A percentile compares a stretch with the other conserved stretches of the same genome.
These are phyloP conservation scores for Aspergillus novofumigatus DNA, from an alignment of 2,329 filamentous ascomycete genomes.

Conservation along the genomic window DNA sequence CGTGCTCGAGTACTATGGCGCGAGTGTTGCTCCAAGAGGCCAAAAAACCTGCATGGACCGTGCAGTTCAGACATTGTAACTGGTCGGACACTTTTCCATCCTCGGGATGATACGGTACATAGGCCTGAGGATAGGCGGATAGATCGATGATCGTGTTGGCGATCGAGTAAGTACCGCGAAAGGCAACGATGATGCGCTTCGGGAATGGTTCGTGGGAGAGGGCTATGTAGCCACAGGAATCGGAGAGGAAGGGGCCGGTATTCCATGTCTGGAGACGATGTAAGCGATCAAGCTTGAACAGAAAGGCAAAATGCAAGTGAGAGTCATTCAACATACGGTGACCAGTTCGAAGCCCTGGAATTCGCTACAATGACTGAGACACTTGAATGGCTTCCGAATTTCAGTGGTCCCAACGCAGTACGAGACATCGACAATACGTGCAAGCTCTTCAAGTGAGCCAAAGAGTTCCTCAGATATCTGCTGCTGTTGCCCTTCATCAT, in stretches of 20 bases:
- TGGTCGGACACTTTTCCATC: slow-evolving; percentile 37
- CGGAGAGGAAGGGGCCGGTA: slow-evolving; percentile 78
- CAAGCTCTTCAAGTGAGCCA: slow-evolving; percentile 74
- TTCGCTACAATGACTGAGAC: slow-evolving; percentile 77
- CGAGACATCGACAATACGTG: slow-evolving; percentile 88
- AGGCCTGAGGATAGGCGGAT: slow-evolving; percentile 82
- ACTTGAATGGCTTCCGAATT: slow-evolving; percentile 76
- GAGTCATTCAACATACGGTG: slow-evolving; percentile 40
- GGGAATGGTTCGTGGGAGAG: slow-evolving; percentile 65
- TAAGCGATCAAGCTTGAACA: background rate
- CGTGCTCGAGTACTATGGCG: slow-evolving; percentile 61
- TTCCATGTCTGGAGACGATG: slow-evolving; percentile 65
- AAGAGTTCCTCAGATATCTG: slow-evolving; percentile 64
- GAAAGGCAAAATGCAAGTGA: background rate
- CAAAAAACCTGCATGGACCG: slow-evolving; percentile 87
- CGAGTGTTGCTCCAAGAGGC: slow-evolving; percentile 77
- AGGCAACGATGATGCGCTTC: slow-evolving; percentile 74
- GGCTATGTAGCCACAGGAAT: slow-evolving; percentile 91
- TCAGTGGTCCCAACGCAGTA: slow-evolving; percentile 89
- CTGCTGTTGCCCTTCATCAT: slow-evolving; percentile 6
- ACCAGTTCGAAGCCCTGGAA: slow-evolving; percentile 77
- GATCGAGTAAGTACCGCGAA: slow-evolving; percentile 91
- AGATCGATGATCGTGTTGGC: slow-evolving; percentile 88
- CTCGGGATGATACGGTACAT: slow-evolving; percentile 73
- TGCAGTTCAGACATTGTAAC: slow-evolving; percentile 74